Evolutionary conservation across 2,329 filamentous ascomycete genomes (phyloP).

Genomic region (Botrytis fragariae): DNA sequence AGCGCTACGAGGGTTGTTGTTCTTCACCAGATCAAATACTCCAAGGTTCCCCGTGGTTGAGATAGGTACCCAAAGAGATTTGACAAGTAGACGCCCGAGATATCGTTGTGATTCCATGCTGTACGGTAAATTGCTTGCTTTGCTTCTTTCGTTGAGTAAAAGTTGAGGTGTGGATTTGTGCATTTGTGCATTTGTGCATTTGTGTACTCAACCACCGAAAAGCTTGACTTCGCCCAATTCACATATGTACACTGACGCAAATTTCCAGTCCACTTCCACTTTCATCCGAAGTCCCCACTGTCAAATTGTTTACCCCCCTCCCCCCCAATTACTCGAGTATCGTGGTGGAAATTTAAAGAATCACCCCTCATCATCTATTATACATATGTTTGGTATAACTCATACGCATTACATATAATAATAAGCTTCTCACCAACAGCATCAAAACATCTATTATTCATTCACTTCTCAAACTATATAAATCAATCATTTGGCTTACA

Average conservation of each 20-base stretch:
- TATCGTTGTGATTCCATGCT: too few species aligned
- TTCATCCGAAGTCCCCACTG: not conserved
- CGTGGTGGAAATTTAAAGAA: not conserved
- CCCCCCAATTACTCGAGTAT: not conserved
- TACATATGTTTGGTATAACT: not conserved
- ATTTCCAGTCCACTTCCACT: not conserved
- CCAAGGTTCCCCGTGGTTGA: not conserved
- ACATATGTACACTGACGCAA: constrained; percentile 8
- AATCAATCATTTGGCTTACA: not conserved
- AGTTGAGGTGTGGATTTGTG: not conserved
- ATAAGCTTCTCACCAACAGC: not conserved
- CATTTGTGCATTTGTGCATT: not conserved
- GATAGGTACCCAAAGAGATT: constrained; percentile 3
- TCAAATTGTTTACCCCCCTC: not conserved
- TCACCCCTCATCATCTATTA: constrained; percentile 1
- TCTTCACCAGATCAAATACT: not conserved
- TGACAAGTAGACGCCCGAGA: not conserved
- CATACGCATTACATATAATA: not conserved
- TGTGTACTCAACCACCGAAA: not conserved
- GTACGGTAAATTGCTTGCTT: not conserved
- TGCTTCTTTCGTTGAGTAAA: not conserved
- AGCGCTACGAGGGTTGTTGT: not conserved
- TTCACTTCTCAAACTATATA: not conserved
- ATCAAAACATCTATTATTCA: not conserved
- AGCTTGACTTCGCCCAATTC: not conserved